These are phyloP conservation scores for Leishmania major DNA, from an alignment of 208 protist genomes.

Conservation along the genomic window DNA sequence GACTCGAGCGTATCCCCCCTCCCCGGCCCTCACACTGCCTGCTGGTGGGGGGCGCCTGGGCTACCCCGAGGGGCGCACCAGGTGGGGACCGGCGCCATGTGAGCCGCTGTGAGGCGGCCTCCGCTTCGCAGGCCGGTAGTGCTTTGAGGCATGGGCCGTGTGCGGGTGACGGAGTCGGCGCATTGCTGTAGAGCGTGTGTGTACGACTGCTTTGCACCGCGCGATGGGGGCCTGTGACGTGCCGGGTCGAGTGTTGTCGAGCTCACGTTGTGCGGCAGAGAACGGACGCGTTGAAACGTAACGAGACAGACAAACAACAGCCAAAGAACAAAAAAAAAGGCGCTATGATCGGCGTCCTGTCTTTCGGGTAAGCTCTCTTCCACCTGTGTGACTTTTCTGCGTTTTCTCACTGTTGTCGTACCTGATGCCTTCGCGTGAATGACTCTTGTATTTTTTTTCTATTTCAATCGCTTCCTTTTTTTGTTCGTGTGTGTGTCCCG, in stretches of 20 bases:
- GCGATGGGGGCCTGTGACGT: too few relatives aligned
- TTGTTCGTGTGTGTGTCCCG: not conserved
- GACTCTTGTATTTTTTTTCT: not conserved
- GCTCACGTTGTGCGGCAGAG: not conserved
- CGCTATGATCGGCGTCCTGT: not conserved
- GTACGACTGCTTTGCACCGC: not conserved
- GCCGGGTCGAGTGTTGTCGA: not conserved
- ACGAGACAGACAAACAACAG: not conserved
- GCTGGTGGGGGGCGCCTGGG: not conserved
- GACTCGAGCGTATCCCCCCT: not conserved
- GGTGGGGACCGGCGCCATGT: too few relatives aligned
- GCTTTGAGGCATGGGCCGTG: not conserved
- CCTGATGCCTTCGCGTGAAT: not conserved
- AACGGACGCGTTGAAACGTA: not conserved
- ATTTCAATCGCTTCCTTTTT: not conserved
- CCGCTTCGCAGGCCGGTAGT: too few relatives aligned
- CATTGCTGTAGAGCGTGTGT: not conserved
- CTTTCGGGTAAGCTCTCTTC: not conserved
- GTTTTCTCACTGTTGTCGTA: not conserved
- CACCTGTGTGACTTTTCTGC: not conserved
- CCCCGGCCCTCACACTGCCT: too few relatives aligned
- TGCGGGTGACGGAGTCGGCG: not conserved
- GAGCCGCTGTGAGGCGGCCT: not conserved
- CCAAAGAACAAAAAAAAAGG: not conserved
- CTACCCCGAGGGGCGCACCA: too few relatives aligned